Evolutionary conservation across 306 rosid genomes (phyloP), one percentile per base, ranked within the genome.

Genomic region (Biancaea sappan): DNA sequence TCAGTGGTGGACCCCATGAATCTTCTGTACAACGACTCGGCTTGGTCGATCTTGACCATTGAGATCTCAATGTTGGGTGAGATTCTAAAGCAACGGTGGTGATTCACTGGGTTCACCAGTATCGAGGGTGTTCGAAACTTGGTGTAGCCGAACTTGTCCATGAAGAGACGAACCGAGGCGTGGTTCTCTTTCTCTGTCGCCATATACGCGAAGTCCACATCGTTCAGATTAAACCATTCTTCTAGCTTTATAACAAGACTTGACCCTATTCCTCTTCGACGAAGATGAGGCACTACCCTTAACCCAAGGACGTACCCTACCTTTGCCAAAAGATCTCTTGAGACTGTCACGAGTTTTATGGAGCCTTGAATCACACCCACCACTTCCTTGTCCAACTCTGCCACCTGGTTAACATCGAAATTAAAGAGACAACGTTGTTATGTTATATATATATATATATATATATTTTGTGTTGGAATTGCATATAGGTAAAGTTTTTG

Each of bases 281-380:
- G 69, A 26, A 71, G 79, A 13, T 44, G 75, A 0, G 97, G 93
- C 10, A 87, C 74, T 1, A 91, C 90, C 52, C 97, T 84, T 2
- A 89, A 78, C 64, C 95, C 97, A 43, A 91, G 67, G 66, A 91
- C 74, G 71, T 91, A 91, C 16, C 95, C 97, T 16, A 91, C 87
- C 66, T 80, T 87, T 35, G 88, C 91, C 72, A 69, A 72, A 57
- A 76, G 68, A 29, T 76, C 73, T 8, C 80, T 77, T 18, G 84
- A 73, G 43, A 86, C 5, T 8, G 85, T 81, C 3, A 87, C 95
- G 51, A 48, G 34, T 70, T 91, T 91, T 69, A 89, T 84, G 3
- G 92, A 89, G 46, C 95, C 95, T 83, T 89, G 97, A 64, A 91
- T 84, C 34, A 86, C 87, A 13, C 97, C 97, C 67, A 91, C 87